phyloP scores from a whole-genome alignment of 2,329 filamentous ascomycete genomes.

The Decorospora gaudefroyi region DNA sequence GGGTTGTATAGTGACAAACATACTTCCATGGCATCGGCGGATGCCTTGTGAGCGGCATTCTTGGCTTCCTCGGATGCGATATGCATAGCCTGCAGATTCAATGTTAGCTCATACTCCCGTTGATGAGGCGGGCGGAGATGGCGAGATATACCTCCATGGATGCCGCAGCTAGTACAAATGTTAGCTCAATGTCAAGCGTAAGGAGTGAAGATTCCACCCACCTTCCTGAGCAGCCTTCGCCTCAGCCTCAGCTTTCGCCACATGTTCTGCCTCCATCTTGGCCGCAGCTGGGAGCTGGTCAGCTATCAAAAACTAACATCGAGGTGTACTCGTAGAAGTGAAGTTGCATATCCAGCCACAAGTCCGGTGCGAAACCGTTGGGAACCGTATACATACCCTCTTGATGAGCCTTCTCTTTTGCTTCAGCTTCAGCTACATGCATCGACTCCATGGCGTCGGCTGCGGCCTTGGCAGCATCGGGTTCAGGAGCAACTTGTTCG shows the following conservation, averaged over 20 bases:
- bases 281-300: conserved; percentile 16
- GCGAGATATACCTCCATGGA: conserved; percentile 8
- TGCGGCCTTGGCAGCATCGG: conserved; percentile 12
- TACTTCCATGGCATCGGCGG: conserved; percentile 16
- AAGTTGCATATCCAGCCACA: no score
- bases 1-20: no score
- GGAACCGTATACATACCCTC: neutral
- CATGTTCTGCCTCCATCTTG: conserved; percentile 21
- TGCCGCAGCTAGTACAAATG: conserved; percentile 3
- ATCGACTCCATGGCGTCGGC: conserved; percentile 14
- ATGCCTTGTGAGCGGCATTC: conserved; percentile 11
- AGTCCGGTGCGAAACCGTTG: neutral
- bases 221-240: conserved; percentile 22
- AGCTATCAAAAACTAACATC: no score
- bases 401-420: neutral
- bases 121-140: neutral
- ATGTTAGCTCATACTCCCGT: conserved; percentile 7
- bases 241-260: conserved; percentile 25
- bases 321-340: no score
- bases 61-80: conserved; percentile 13
- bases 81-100: conserved; percentile 15
- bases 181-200: neutral
- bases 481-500: conserved; percentile 12
- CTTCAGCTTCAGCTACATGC: conserved; percentile 9
- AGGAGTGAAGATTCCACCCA: neutral